phyloP scores from a whole-genome alignment of 2,329 filamentous ascomycete species.

The Fusarium sp. region DNA sequence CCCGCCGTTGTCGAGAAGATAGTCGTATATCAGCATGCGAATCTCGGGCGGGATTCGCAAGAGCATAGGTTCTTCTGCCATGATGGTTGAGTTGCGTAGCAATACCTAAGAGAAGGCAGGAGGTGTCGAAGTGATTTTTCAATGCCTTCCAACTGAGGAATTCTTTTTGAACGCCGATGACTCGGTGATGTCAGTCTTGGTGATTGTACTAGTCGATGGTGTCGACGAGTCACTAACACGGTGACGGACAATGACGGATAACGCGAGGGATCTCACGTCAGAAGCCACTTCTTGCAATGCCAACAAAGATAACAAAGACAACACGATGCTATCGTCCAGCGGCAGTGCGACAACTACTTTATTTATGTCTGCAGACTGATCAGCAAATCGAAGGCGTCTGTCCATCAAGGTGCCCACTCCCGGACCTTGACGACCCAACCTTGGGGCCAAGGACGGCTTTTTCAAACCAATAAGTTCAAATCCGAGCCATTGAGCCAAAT shows the following conservation, averaged over 20 bases:
- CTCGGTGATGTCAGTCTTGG: conserved; percentile 22
- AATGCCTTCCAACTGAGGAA: not conserved
- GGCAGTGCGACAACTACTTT: not conserved
- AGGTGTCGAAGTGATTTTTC: not conserved
- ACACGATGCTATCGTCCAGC: not conserved
- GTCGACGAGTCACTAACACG: conserved; percentile 16
- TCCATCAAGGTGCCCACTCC: conserved; percentile 43
- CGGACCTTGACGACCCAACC: conserved; percentile 29
- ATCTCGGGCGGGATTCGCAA: conserved; percentile 55
- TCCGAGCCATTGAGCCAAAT: conserved; percentile 16
- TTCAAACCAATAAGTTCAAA: conserved; percentile 27
- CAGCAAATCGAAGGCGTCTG: conserved; percentile 19
- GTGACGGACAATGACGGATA: conserved; percentile 21
- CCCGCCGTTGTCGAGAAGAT: conserved; percentile 56
- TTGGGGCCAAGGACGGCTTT: conserved; percentile 15
- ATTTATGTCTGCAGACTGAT: conserved; percentile 38
- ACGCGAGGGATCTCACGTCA: conserved; percentile 33
- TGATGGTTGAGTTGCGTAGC: conserved; percentile 10
- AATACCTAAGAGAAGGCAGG: not conserved
- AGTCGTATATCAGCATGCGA: conserved; percentile 56
- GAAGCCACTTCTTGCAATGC: conserved; percentile 10
- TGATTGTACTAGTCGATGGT: conserved; percentile 14
- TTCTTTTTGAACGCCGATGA: conserved; percentile 1
- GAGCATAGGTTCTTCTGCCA: conserved; percentile 40
- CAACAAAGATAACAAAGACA: conserved; percentile 20